phyloP scores from a whole-genome alignment of 176 grass and related monocot species.

The Areca catechu region DNA sequence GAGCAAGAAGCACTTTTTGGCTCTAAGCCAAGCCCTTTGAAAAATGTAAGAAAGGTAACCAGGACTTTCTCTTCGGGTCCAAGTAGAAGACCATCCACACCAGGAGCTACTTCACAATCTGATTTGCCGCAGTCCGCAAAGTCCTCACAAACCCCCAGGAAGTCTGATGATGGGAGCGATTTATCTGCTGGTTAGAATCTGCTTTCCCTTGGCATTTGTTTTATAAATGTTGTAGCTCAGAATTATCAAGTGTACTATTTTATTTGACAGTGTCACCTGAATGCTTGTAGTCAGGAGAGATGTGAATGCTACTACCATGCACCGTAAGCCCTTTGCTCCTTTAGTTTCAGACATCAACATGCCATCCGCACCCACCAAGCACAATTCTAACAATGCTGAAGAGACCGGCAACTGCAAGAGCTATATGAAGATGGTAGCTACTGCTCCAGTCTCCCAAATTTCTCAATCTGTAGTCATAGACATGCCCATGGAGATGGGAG shows the following conservation, averaged over 20 bases:
- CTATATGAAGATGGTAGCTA: not conserved
- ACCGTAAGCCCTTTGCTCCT: not conserved
- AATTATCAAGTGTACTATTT: too few species aligned
- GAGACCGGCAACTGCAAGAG: not conserved
- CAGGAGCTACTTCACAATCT: not conserved
- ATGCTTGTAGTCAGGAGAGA: not conserved
- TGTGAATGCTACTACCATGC: not conserved
- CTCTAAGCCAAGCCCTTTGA: constrained; percentile 8
- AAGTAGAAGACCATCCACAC: not conserved
- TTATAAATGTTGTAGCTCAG: too few species aligned
- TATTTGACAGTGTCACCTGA: not conserved
- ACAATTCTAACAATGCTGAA: not conserved
- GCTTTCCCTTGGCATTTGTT: too few species aligned
- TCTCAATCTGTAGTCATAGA: not conserved
- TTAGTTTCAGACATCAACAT: not conserved
- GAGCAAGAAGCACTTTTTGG: constrained; percentile 8
- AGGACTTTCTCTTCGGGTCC: constrained; percentile 2
- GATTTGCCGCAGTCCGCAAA: not conserved
- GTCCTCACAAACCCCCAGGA: too few species aligned
- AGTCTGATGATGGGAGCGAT: too few species aligned
- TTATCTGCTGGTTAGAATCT: too few species aligned
- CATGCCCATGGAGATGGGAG: not conserved
- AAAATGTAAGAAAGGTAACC: constrained; percentile 8
- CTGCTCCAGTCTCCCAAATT: too few species aligned
- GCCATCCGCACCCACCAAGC: not conserved